Evolutionary conservation across 2,329 filamentous ascomycete species (phyloP).

Genomic region (Aspergillus viridinutans): DNA sequence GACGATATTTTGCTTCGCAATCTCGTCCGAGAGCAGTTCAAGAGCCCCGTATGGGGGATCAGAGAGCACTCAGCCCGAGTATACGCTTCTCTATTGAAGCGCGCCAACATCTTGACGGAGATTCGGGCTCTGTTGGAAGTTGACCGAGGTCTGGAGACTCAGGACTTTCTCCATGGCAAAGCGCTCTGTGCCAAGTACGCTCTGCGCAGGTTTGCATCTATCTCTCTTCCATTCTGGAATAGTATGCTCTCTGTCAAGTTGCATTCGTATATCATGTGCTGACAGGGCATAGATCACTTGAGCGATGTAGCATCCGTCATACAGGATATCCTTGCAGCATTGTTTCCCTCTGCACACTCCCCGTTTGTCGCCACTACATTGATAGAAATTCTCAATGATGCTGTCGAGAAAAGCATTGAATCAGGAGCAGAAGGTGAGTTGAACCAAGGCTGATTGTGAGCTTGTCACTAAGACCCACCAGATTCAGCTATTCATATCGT

Average conservation of each 20-base stretch:
- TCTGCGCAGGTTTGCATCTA: constrained; percentile 32
- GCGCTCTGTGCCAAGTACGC: constrained; percentile 38
- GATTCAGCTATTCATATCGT: constrained; percentile 18
- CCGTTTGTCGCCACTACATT: constrained; percentile 33
- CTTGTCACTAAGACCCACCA: constrained; percentile 10
- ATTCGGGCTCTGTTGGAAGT: constrained; percentile 22
- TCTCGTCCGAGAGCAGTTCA: constrained; percentile 36
- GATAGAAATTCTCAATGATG: constrained; percentile 36
- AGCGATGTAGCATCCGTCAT: constrained; percentile 23
- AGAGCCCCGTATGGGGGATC: constrained; percentile 43
- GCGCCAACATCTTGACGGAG: constrained; percentile 28
- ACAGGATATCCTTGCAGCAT: constrained; percentile 18
- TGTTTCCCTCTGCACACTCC: constrained; percentile 28
- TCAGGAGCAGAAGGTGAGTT: constrained; percentile 27
- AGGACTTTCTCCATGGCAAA: constrained; percentile 41
- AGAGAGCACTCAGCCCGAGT: constrained; percentile 45
- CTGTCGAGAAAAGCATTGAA: constrained; percentile 29
- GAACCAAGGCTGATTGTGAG: not conserved
- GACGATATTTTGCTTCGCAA: constrained; percentile 30
- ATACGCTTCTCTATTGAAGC: constrained; percentile 36
- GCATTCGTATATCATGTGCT: not conserved
- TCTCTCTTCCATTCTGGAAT: constrained; percentile 30
- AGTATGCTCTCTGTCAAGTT: constrained; percentile 19
- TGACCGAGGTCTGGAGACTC: constrained; percentile 13
- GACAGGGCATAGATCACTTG: constrained; percentile 24